phyloP scores from a whole-genome alignment of 805 yeast genomes.

The Saccharomycopsis lassenensis region DNA sequence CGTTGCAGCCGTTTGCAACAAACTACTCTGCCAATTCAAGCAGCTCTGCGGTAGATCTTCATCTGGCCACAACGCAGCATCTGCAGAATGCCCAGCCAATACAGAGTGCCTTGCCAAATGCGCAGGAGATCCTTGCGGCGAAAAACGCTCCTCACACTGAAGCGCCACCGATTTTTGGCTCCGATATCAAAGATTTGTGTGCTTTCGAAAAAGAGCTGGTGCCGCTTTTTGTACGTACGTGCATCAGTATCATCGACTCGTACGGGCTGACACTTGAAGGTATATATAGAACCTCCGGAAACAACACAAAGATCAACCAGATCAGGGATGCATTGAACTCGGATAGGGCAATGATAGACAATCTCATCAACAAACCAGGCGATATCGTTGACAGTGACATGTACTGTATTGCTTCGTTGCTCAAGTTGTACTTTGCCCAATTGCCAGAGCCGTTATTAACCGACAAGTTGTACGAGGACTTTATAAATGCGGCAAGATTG shows the following conservation, averaged over 20 bases:
- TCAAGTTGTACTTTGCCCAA: conserved; percentile 73
- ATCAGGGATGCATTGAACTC: conserved; percentile 60
- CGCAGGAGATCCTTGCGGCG: conserved; percentile 7
- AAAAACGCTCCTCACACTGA: conserved; percentile 4
- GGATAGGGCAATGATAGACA: conserved; percentile 53
- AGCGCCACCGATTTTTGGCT: conserved; percentile 51
- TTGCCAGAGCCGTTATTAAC: conserved; percentile 85
- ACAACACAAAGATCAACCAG: conserved; percentile 60
- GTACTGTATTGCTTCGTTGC: conserved; percentile 75
- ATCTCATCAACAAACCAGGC: conserved; percentile 42
- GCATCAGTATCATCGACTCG: conserved; percentile 76
- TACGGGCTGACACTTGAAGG: conserved; percentile 85
- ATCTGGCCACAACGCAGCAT: too few species aligned
- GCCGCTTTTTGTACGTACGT: conserved; percentile 80
- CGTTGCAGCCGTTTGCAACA: too few species aligned
- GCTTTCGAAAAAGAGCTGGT: conserved; percentile 84
- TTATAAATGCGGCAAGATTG: conserved; percentile 62
- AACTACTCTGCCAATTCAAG: too few species aligned
- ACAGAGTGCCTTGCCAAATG: conserved; percentile 14
- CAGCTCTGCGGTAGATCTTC: too few species aligned
- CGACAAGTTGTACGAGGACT: conserved; percentile 44
- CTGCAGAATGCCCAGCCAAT: too few species aligned
- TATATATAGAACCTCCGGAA: conserved; percentile 79
- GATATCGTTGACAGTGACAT: conserved; percentile 68
- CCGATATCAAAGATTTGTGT: conserved; percentile 65